Base-by-base conservation (phyloP, 2,329 filamentous ascomycete genomes). In the Sclerotinia glacialis region DNA sequence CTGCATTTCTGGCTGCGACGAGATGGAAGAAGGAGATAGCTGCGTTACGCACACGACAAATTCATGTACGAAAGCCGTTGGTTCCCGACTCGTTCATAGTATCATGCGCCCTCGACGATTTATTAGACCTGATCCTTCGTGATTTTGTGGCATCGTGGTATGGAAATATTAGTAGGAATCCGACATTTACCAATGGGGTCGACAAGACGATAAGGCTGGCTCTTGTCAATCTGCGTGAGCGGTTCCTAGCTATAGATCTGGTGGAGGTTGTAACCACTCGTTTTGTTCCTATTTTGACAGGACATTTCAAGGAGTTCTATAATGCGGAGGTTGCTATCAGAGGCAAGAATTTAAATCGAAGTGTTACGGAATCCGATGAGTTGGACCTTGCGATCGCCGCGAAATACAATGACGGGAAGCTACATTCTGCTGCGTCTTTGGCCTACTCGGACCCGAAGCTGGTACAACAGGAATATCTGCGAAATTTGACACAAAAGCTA, bases 291-390 rank as follows among this genome's bases (percentile, higher is more conserved):
- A 87, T 98, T 67, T 77, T 99, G 71, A 98, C 94, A 40, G 83
- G 86, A 12, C 95, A 99, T 78, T 86, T 99, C 73, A 91, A 86
- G 71, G 92, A 97, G 71, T 97, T 97, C 73, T 92, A 93, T 77
- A 88, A 95, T 71, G 95, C 95, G 0, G 95, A 99, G 80, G 86
- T 90, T 67, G 85, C 87, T 11, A 91, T 99, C 14, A 86, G 94
- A 64, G 96, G 96, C 16, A 90, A 88, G 76, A 92, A 96, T 78
- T 81, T 98, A 66, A 95, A 93, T 72, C 87, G 92, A 63, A 93
- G 89, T 71, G 88, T 99, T 65, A 98, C 96, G 3, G 95, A 99
- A 79, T 96, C 93, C 0, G 94, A 97, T 76, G 95, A 99, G 82
- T 82, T 99, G 73, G 93, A 98, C 77, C 82, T 96, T 71, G 95